Percentiles rank a stretch among this genome's conserved stretches.
These are phyloP conservation scores for Wickerhamiella kurtzmanii DNA, from an alignment of 805 yeast species.

Conservation along the genomic window DNA sequence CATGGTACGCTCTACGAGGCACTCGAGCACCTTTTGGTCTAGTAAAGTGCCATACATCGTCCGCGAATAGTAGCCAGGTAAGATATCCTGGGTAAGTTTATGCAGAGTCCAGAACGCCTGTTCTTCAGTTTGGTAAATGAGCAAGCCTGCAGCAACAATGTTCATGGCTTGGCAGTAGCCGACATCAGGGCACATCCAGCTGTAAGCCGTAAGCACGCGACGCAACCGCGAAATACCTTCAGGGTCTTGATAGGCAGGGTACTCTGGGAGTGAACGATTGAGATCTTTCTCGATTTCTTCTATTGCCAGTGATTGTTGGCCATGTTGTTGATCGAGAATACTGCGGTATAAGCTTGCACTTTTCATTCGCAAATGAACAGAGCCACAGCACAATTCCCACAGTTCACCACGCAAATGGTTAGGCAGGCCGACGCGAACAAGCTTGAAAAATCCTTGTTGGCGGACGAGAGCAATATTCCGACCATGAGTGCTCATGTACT, in stretches of 20 bases:
- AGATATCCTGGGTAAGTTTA: constrained; percentile 64
- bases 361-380: constrained; percentile 58
- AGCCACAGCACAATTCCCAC: constrained; percentile 89
- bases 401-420: constrained; percentile 87
- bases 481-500: constrained; percentile 72
- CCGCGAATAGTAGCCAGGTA: constrained; percentile 91
- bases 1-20: constrained; percentile 76
- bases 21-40: constrained; percentile 89
- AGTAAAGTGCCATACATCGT: constrained; percentile 95
- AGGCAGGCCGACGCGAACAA: constrained; percentile 87
- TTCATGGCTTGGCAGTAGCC: constrained; percentile 99
- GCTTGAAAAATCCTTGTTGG: constrained; percentile 64
- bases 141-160: constrained; percentile 45
- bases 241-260: constrained; percentile 75
- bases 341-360: constrained; percentile 45
- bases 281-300: constrained; percentile 96
- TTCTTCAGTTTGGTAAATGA: constrained; percentile 70
- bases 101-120: constrained; percentile 92
- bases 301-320: constrained; percentile 63
- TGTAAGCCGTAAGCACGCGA: constrained; percentile 81
- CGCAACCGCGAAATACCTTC: constrained; percentile 80
- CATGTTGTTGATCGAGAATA: constrained; percentile 47
- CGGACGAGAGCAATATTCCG: constrained; percentile 63
- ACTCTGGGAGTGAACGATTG: constrained; percentile 89
- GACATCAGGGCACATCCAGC: constrained; percentile 93